Percentiles rank a stretch among this genome's conserved stretches.
phyloP scores from a whole-genome alignment of 2,329 filamentous ascomycete genomes.

The Neonectria hederae region DNA sequence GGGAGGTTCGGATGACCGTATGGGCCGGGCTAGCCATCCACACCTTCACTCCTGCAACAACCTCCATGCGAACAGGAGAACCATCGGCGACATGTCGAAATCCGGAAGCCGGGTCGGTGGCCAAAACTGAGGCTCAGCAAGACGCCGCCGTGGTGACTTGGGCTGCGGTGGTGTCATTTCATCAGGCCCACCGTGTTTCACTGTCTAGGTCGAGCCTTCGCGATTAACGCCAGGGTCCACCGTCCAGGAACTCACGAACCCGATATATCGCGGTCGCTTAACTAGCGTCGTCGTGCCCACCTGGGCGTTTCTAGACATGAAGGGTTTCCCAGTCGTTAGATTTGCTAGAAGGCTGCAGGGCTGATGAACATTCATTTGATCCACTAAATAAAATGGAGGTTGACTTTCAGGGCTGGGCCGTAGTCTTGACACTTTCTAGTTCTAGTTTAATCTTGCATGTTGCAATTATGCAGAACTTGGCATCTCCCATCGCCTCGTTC shows the following conservation, averaged over 20 bases:
- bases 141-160: neutral
- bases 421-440: neutral
- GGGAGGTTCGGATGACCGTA: neutral
- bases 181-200: slow-evolving; percentile 9
- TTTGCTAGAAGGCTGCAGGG: neutral
- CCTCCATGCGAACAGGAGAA: neutral
- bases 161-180: slow-evolving; percentile 5
- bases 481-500: neutral
- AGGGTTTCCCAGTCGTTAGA: neutral
- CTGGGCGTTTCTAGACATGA: neutral
- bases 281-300: neutral
- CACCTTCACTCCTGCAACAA: neutral
- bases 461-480: neutral
- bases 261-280: slow-evolving; percentile 10
- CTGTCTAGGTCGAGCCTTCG: neutral
- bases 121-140: slow-evolving; percentile 3
- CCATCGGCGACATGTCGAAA: slow-evolving; percentile 15
- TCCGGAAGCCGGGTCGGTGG: slow-evolving; percentile 16
- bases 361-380: neutral
- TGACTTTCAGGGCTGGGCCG: neutral
- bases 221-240: neutral
- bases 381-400: neutral
- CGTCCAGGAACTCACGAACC: slow-evolving; percentile 1
- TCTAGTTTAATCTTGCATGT: neutral
- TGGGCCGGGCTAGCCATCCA: neutral